Conservation (phyloP, 2,329 filamentous ascomycete genomes). For the Fonsecaea monophora region DNA sequence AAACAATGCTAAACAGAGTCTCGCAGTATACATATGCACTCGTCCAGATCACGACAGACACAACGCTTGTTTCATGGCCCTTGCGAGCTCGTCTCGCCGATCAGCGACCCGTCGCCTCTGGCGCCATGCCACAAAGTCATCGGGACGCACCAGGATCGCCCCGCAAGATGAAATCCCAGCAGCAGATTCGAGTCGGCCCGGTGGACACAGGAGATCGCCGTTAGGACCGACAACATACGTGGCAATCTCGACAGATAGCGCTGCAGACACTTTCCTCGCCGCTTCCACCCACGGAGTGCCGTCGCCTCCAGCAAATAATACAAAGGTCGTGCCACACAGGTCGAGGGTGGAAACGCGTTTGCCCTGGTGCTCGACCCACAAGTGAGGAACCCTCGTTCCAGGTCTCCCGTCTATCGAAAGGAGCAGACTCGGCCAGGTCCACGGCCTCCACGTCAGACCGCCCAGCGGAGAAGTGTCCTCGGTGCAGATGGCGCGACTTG, state of each 20-base stretch:
- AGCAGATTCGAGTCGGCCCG: slow-evolving; percentile 36
- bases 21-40: too few species aligned
- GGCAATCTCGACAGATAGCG: neutral
- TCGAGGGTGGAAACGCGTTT: slow-evolving; percentile 43
- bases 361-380: slow-evolving; percentile 42
- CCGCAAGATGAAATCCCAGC: slow-evolving; percentile 44
- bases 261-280: slow-evolving; percentile 10
- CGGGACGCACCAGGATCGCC: slow-evolving; percentile 33
- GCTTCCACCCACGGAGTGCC: slow-evolving; percentile 21
- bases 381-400: slow-evolving; percentile 45
- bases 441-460: slow-evolving; percentile 41
- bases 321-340: slow-evolving; percentile 42
- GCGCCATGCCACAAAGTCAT: slow-evolving; percentile 27
- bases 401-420: slow-evolving; percentile 42
- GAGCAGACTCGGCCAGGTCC: slow-evolving; percentile 41
- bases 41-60: neutral
- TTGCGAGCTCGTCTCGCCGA: slow-evolving; percentile 4
- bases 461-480: slow-evolving; percentile 34
- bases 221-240: neutral
- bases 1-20: too few species aligned
- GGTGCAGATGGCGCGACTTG: slow-evolving; percentile 21
- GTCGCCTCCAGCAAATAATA: slow-evolving; percentile 40
- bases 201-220: slow-evolving; percentile 30
- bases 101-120: slow-evolving; percentile 12
- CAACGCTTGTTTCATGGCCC: slow-evolving; percentile 16